Evolutionary conservation across 345 rosid species (phyloP).

Genomic region (Erysimum cheiranthoides): DNA sequence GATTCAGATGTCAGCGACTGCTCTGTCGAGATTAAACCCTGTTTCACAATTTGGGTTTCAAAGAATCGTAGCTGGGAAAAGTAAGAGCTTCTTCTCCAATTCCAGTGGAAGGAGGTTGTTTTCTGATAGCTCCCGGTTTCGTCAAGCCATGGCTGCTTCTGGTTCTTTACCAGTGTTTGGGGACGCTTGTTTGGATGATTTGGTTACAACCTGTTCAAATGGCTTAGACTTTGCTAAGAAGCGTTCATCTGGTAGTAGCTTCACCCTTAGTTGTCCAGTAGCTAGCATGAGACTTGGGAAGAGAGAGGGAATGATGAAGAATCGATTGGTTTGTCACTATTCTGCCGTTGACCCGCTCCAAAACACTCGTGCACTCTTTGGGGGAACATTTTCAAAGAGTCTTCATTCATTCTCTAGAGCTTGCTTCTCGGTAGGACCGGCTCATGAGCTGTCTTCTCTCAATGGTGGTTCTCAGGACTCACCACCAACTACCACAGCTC

Average conservation of each 20-base stretch:
- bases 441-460: conserved; percentile 60
- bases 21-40: conserved; percentile 56
- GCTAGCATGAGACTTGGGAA: conserved; percentile 60
- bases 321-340: conserved; percentile 54
- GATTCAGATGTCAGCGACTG: conserved; percentile 65
- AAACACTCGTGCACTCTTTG: conserved; percentile 44
- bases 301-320: conserved; percentile 40
- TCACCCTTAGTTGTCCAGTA: conserved; percentile 50
- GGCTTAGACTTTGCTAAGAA: conserved; percentile 58
- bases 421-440: conserved; percentile 59
- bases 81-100: conserved; percentile 31
- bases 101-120: conserved; percentile 37
- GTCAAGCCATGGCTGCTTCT: conserved; percentile 64
- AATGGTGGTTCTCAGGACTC: conserved; percentile 63
- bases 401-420: conserved; percentile 49
- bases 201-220: conserved; percentile 57
- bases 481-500: conserved; percentile 46
- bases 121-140: conserved; percentile 36
- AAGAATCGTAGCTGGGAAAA: conserved; percentile 39
- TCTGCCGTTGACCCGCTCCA: conserved; percentile 46
- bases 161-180: conserved; percentile 71
- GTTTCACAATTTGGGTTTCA: conserved; percentile 52
- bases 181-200: conserved; percentile 70
- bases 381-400: conserved; percentile 50
- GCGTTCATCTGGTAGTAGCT: conserved; percentile 53